Evolutionary conservation across 805 yeast genomes (phyloP).

Genomic region (Yarrowia deformans): DNA sequence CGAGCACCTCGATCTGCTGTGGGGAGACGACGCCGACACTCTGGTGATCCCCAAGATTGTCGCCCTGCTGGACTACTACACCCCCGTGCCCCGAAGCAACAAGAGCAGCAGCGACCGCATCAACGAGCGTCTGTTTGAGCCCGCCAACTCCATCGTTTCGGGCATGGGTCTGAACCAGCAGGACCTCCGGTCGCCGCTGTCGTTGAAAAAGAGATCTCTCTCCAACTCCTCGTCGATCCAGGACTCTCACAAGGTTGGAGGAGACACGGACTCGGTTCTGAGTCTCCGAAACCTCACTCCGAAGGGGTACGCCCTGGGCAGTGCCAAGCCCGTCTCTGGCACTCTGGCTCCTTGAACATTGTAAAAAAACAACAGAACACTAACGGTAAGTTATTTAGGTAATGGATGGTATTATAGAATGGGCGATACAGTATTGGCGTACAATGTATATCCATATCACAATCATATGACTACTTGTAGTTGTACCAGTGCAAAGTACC

Average conservation of each 20-base stretch:
- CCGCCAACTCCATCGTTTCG: background rate
- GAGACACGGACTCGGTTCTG: conserved; percentile 21
- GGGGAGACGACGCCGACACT: conserved; percentile 74
- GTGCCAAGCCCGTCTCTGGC: conserved; percentile 24
- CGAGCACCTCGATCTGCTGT: conserved; percentile 88
- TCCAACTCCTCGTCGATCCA: conserved; percentile 35
- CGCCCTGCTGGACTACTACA: conserved; percentile 30
- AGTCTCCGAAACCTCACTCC: conserved; percentile 28
- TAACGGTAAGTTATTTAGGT: too few species aligned
- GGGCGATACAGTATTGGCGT: too few species aligned
- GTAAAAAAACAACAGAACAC: too few species aligned
- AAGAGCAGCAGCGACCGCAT: conserved; percentile 14
- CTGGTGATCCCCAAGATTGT: conserved; percentile 45
- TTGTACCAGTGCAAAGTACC: too few species aligned
- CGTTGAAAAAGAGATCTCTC: conserved; percentile 18
- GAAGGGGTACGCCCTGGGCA: conserved; percentile 23
- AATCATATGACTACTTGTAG: too few species aligned
- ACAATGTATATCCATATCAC: too few species aligned
- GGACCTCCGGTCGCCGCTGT: conserved; percentile 25
- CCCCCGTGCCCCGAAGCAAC: conserved; percentile 17
- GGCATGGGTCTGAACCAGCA: background rate
- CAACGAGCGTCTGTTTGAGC: conserved; percentile 8
- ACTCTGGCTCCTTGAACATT: background rate
- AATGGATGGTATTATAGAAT: background rate
- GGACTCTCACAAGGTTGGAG: conserved; percentile 29